Evolutionary conservation across 148 eudicot species (phyloP).

Genomic region (Dianthus caryophyllus): DNA sequence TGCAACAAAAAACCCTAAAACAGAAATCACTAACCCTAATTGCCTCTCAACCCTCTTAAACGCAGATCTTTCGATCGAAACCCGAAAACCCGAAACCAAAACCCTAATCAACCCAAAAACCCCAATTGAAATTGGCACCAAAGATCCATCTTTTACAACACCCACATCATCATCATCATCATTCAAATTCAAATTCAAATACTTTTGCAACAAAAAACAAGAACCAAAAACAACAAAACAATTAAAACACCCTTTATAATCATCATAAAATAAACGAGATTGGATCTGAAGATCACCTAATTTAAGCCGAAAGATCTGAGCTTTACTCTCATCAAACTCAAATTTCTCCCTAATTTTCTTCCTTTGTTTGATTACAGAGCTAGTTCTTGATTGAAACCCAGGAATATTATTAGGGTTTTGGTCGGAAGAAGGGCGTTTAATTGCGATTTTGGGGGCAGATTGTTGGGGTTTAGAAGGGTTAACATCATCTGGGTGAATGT

Average conservation of each 20-base stretch:
- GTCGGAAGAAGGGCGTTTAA: constrained; percentile 65
- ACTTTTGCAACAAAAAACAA: constrained; percentile 41
- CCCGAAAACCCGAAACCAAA: constrained; percentile 41
- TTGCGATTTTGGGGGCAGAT: constrained; percentile 57
- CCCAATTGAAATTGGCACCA: constrained; percentile 58
- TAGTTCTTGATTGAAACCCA: constrained; percentile 42
- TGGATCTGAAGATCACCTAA: constrained; percentile 72
- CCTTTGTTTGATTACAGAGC: constrained; percentile 58
- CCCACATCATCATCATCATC: constrained; percentile 34
- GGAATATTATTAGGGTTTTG: constrained; percentile 21
- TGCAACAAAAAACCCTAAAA: constrained; percentile 52
- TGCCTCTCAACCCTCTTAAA: constrained; percentile 68
- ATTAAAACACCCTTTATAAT: constrained; percentile 49
- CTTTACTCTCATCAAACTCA: constrained; percentile 88
- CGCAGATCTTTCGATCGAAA: constrained; percentile 73
- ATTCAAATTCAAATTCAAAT: constrained; percentile 24
- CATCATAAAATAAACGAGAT: constrained; percentile 54
- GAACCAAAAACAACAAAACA: constrained; percentile 30
- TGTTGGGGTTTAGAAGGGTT: constrained; percentile 41
- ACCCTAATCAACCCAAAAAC: constrained; percentile 45
- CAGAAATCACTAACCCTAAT: constrained; percentile 48
- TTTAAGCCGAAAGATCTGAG: constrained; percentile 91
- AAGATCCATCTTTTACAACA: constrained; percentile 50
- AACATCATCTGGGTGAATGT: constrained; percentile 96
- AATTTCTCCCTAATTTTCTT: constrained; percentile 58